Evolutionary conservation across 2,329 filamentous ascomycete genomes (phyloP), one percentile per base, ranked within the genome.

Genomic region (Ophiosphaerella herpotricha): DNA sequence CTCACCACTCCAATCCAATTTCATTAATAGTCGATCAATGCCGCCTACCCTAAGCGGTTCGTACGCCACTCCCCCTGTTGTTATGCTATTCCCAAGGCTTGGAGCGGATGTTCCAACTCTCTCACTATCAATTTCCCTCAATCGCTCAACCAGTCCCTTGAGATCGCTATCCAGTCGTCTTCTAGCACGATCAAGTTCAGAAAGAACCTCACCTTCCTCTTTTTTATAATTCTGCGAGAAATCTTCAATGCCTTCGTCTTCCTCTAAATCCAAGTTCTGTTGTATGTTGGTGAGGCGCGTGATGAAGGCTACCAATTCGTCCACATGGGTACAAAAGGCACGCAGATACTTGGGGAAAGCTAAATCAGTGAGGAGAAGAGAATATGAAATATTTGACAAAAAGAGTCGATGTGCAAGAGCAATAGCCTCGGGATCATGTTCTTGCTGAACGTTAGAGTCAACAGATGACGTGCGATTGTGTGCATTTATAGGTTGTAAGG

Each of bases 21-120:
- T 96, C 90, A 96, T 96, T 68, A 97, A 73, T 67, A 97, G 74
- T 50, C 89, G 80, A 75, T 96, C 91, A 39, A 97, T 85, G 1
- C 91, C 89, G 0, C 90, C 90, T 3, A 90, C 83, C 52, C 88
- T 85, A 54, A 84, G 81, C 1, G 90, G 88, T 26, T 86, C 80
- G 69, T 90, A 96, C 0, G 77, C 79, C 34, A 77, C 76, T 29
- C 81, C 78, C 11, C 64, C 61, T 45, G 60, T 39, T 31, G 56
- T 36, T 38, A 42, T 46, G 33, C 48, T 40, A 38, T 45, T 57
- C 9, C 33, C 46, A 5, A 61, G 47, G 2, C 51, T 55, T 4
- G 55, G 55, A 13, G 47, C 58, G 8, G 60, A 57, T 21, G 60
- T 60, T 34, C 68, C 74, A 54, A 77, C 71, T 49, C 75, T 58